Evolutionary conservation across 2,329 filamentous ascomycete genomes (phyloP), one percentile per base, ranked within the genome.

Genomic region (Penicillium sp.): DNA sequence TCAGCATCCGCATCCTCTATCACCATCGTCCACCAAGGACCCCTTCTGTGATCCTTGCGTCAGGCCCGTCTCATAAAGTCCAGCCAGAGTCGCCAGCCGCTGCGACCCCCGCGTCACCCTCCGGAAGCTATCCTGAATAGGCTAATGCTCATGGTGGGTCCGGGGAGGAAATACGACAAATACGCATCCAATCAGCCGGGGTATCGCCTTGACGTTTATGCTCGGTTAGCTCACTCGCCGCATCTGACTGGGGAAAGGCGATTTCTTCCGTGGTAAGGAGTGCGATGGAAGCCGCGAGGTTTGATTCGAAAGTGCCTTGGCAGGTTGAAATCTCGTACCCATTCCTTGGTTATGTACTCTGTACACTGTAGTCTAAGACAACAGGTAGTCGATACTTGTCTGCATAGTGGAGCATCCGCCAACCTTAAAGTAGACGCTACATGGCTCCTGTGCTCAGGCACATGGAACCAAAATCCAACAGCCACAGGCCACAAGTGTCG

Each of bases 131-230:
- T 55, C 55, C 63, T n/a, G 57, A 63, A 62, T 30, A 19, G 58
- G 63, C 35, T 37, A 65, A 35, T 65, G 63, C 57, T 56, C 54
- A 8, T 13, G 10, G n/a, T 37, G 28, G 53, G 30, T 37, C 53
- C 53, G 28, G 25, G 28, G 26, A 25, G 40, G 49, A 25, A 53
- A 65, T 65, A 65, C 61, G 61, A 45, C 22, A 22, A 59, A 65
- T 65, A 65, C 63, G 63, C 14, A 53, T 22, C 63, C 63, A 65
- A 63, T 63, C 53, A 61, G n/a, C 14, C 22, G 10, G 3, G 10
- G 1, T 0, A 6, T 16, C 25, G 19, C 22, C 1, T 0, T 53
- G 37, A 30, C 25, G 28, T 48, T 14, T 16, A 35, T 51, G 16
- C 28, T 51, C 48, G 48, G 30, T 33, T 51, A 33, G n/a, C 16